Percentiles rank a stretch among this genome's conserved stretches.
Evolutionary conservation across 306 rosid genomes (phyloP).

Genomic region (Cicer arietinum): DNA sequence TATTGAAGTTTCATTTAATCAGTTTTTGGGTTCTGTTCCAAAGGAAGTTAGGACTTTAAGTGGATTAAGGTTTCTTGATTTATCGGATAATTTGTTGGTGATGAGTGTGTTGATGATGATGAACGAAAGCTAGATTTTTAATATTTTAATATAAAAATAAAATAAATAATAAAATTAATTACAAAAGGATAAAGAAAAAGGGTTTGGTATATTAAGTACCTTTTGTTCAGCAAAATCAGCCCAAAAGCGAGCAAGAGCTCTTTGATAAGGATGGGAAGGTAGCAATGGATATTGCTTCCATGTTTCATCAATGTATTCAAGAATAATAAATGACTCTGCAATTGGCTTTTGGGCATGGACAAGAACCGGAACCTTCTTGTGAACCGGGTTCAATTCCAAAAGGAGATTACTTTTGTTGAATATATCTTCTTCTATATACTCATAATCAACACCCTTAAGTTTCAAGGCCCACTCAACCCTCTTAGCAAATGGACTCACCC

Average conservation of each 20-base stretch:
- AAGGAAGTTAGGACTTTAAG: conserved; percentile 72
- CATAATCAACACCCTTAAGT: conserved; percentile 43
- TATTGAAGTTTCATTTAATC: conserved; percentile 67
- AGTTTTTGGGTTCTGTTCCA: conserved; percentile 78
- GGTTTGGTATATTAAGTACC: conserved; percentile 26
- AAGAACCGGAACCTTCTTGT: conserved; percentile 43
- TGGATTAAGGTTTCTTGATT: conserved; percentile 80
- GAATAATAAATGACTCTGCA: conserved; percentile 46
- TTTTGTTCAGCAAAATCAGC: conserved; percentile 46
- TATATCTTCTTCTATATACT: conserved; percentile 51
- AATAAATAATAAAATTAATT: not conserved
- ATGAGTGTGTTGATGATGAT: too few relatives aligned
- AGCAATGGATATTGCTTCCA: conserved; percentile 44
- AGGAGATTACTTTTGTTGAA: conserved; percentile 49
- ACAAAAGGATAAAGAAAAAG: not conserved
- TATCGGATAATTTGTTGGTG: conserved; percentile 71
- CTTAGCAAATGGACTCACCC: conserved; percentile 41
- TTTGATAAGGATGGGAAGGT: conserved; percentile 48
- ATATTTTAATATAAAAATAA: too few relatives aligned
- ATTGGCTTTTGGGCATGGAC: conserved; percentile 24
- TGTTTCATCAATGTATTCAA: conserved; percentile 49
- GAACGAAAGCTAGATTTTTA: too few relatives aligned
- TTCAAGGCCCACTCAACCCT: conserved; percentile 50
- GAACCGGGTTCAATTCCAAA: conserved; percentile 49
- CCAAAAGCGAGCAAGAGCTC: conserved; percentile 51